A percentile compares a stretch with the other conserved stretches of the same genome.
phyloP scores from a whole-genome alignment of 805 yeast species.

The Kockiozyma suomiensis region DNA sequence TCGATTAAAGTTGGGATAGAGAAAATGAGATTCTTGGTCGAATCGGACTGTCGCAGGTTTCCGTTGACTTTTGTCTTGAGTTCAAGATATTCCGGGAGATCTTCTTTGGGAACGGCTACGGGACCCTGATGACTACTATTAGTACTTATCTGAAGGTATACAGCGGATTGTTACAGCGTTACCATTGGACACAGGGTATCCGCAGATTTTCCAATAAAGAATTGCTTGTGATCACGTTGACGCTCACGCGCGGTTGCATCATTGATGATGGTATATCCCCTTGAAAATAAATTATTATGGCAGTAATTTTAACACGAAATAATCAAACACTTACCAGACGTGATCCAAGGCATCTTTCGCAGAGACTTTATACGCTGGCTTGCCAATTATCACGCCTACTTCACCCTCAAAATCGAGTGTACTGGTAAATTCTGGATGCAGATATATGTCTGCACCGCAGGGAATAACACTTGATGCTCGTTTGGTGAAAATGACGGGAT shows the following conservation, averaged over 20 bases:
- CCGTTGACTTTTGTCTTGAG: constrained; percentile 52
- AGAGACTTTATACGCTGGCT: constrained; percentile 48
- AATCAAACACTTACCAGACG: constrained; percentile 39
- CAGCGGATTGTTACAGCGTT: not conserved
- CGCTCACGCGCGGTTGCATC: constrained; percentile 56
- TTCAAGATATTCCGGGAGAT: constrained; percentile 42
- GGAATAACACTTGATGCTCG: constrained; percentile 20
- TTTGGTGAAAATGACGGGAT: constrained; percentile 27
- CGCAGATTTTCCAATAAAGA: constrained; percentile 26
- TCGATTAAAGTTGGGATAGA: constrained; percentile 48
- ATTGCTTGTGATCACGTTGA: constrained; percentile 27
- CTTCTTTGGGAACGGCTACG: constrained; percentile 24
- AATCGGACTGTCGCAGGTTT: constrained; percentile 49
- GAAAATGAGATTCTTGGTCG: constrained; percentile 54
- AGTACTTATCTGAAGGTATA: not conserved
- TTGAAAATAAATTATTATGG: not conserved
- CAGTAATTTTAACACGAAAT: not conserved
- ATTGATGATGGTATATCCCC: constrained; percentile 56
- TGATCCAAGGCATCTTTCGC: constrained; percentile 50
- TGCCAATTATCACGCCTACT: constrained; percentile 57
- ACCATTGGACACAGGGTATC: constrained; percentile 28
- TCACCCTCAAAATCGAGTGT: constrained; percentile 57
- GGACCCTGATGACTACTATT: constrained; percentile 13
- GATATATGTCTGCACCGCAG: constrained; percentile 17
- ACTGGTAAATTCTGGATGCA: constrained; percentile 20